Evolutionary conservation across 495 filamentous ascomycete species (phyloP).

Genomic region (Tuber aestivum): DNA sequence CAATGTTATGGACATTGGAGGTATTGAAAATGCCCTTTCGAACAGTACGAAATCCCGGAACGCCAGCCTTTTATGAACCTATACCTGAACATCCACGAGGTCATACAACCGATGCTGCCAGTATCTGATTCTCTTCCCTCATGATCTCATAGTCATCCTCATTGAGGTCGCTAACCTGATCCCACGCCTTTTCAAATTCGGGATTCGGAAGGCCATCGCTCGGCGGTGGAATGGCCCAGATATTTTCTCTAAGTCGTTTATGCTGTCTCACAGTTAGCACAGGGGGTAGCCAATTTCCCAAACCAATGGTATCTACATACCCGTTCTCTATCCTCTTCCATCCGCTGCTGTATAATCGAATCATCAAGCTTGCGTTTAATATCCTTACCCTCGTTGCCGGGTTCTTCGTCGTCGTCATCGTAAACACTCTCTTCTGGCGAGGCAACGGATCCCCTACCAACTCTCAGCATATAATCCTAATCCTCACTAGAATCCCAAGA

Average conservation of each 20-base stretch:
- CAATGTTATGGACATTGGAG: not conserved
- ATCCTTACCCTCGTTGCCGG: slow-evolving; percentile 42
- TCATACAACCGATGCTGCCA: slow-evolving; percentile 33
- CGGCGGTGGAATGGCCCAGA: slow-evolving; percentile 68
- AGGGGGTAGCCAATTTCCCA: not conserved
- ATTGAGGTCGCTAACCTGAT: slow-evolving; percentile 71
- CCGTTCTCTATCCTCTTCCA: slow-evolving; percentile 92
- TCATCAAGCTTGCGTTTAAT: slow-evolving; percentile 60
- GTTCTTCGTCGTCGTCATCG: slow-evolving; percentile 41
- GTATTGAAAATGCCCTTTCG: not conserved
- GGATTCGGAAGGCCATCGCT: slow-evolving; percentile 50
- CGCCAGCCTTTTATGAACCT: not conserved
- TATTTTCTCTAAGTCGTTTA: slow-evolving; percentile 78
- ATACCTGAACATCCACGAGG: not conserved
- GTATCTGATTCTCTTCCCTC: slow-evolving; percentile 60
- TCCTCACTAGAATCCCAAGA: not conserved
- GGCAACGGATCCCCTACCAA: slow-evolving; percentile 28
- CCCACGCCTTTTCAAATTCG: slow-evolving; percentile 67
- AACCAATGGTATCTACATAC: slow-evolving; percentile 13
- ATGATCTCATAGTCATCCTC: slow-evolving; percentile 74
- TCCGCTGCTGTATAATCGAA: slow-evolving; percentile 83
- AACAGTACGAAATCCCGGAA: not conserved
- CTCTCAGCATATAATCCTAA: slow-evolving; percentile 25
- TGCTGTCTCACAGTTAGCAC: slow-evolving; percentile 47
- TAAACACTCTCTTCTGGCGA: slow-evolving; percentile 46